A percentile compares a stretch with the other conserved stretches of the same genome.
Conservation (phyloP, 2,329 filamentous ascomycete species). For the Mycocentrospora acerina region DNA sequence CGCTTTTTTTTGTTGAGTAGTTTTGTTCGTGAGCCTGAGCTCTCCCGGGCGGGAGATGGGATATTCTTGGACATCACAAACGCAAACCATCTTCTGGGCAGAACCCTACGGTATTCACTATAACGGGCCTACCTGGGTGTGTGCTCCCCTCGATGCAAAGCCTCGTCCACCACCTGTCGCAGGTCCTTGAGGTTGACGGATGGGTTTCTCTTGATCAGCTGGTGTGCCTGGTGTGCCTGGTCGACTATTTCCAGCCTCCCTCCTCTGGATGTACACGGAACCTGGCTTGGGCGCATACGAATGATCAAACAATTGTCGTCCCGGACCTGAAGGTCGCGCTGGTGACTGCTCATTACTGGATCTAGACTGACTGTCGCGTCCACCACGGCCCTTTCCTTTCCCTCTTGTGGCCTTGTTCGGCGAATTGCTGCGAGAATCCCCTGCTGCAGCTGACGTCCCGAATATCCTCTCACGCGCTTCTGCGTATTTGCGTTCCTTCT, state of each 20-base stretch:
- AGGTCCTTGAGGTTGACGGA: constrained; percentile 75
- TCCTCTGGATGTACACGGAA: constrained; percentile 49
- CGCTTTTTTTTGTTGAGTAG: too few relatives aligned
- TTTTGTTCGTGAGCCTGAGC: too few relatives aligned
- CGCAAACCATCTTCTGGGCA: too few relatives aligned
- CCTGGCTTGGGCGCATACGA: constrained; percentile 67
- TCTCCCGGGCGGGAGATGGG: too few relatives aligned
- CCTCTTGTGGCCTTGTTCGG: constrained; percentile 35
- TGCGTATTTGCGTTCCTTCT: constrained; percentile 88
- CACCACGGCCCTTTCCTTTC: constrained; percentile 41
- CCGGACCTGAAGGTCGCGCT: constrained; percentile 29
- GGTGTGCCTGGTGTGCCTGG: constrained; percentile 54
- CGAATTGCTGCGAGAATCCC: constrained; percentile 38
- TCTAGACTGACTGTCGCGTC: constrained; percentile 41
- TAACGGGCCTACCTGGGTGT: constrained; percentile 18
- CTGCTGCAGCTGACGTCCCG: constrained; percentile 55
- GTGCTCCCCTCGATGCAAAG: constrained; percentile 63
- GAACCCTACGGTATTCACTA: neutral
- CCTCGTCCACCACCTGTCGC: constrained; percentile 76
- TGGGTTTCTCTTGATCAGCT: constrained; percentile 67
- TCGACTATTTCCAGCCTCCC: constrained; percentile 45
- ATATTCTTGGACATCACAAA: too few relatives aligned
- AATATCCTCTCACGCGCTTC: constrained; percentile 87
- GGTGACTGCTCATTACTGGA: constrained; percentile 41
- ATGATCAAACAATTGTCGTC: constrained; percentile 75